These are phyloP conservation scores for Phytophthora sp. DNA, from an alignment of 352 stramenopile genomes.

Conservation along the genomic window DNA sequence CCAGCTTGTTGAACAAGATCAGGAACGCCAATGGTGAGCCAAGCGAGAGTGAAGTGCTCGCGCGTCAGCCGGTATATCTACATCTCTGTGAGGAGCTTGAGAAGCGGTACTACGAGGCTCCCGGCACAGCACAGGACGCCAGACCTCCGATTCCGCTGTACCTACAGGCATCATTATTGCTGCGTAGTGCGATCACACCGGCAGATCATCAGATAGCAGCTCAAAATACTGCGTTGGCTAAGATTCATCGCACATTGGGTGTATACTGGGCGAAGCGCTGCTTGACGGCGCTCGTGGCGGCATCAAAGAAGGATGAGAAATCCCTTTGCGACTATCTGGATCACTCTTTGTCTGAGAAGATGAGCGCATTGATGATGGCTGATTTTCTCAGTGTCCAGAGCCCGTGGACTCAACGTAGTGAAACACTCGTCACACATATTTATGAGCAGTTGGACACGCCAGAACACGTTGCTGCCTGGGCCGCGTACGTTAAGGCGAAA, in stretches of 20 bases:
- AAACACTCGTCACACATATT: slow-evolving; percentile 59
- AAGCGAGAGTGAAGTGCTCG: slow-evolving; percentile 25
- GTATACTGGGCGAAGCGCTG: slow-evolving; percentile 73
- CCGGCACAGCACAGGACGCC: not conserved
- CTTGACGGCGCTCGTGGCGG: slow-evolving; percentile 52
- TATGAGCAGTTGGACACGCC: slow-evolving; percentile 65
- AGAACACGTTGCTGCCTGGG: slow-evolving; percentile 53
- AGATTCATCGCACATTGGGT: slow-evolving; percentile 52
- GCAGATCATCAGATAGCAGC: slow-evolving; percentile 51
- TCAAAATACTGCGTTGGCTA: slow-evolving; percentile 45
- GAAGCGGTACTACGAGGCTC: slow-evolving; percentile 42
- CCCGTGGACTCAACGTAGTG: slow-evolving; percentile 37
- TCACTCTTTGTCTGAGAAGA: slow-evolving; percentile 43
- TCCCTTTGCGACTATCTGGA: slow-evolving; percentile 33
- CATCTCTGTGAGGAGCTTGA: slow-evolving; percentile 66
- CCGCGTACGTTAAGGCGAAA: slow-evolving; percentile 41
- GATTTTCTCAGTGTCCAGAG: slow-evolving; percentile 79
- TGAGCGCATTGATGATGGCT: slow-evolving; percentile 74
- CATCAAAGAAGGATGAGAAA: slow-evolving; percentile 39
- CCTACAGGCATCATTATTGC: slow-evolving; percentile 63
- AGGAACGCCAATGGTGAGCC: slow-evolving; percentile 33
- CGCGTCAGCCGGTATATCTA: slow-evolving; percentile 64
- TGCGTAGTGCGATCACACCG: slow-evolving; percentile 63
- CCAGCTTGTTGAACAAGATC: slow-evolving; percentile 64
- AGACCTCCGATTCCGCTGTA: slow-evolving; percentile 42